Evolutionary conservation across 2,329 filamentous ascomycete species (phyloP), one percentile per base, ranked within the genome.

Genomic region (Fusarium sulawesiense): DNA sequence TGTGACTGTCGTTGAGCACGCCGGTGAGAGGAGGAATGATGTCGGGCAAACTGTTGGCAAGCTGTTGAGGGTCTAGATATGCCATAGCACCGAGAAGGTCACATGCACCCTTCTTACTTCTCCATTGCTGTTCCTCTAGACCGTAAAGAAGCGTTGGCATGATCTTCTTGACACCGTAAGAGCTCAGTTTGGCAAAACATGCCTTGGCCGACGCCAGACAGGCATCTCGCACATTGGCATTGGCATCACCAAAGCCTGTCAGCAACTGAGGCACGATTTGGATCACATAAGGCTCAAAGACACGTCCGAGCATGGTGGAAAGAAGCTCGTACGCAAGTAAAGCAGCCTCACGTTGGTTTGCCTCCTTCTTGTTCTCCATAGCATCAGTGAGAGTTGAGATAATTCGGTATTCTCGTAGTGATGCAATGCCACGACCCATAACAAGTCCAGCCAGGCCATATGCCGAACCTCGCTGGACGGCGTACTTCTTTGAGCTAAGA

Each of bases 61-160:
- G 87, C 79, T 99, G 96, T 71, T 98, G 92, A 10, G 97, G 95
- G 78, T 98, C 96, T 32, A 99, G 88, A 78, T 99, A 99, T 7
- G 96, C 97, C 96, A 99, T 99, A 68, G 96, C 96, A 78, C 96
- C 96, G 16, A 99, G 87, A 27, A 97, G 90, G 78, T 99, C 96
- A 77, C 96, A 99, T 56, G 96, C 96, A 73, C 97, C 96, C 83
- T 97, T 97, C 82, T 99, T 98, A 83, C 94, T 98, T 76, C 96
- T 92, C 96, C 96, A 99, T 79, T 98, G 95, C 56, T 93, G 89
- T 70, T 99, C 96, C 70, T 98, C 94, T 12, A 99, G 88, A 61
- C 97, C 96, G 70, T 96, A 91, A 4, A 99, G 87, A 10, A 99
- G 87, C 14, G 93, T 97, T 6, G 96, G 96, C 70, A 99, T 84